Percentiles rank a stretch among this genome's conserved stretches.
Evolutionary conservation across 805 yeast genomes (phyloP).

Genomic region (Saturnispora hagleri): DNA sequence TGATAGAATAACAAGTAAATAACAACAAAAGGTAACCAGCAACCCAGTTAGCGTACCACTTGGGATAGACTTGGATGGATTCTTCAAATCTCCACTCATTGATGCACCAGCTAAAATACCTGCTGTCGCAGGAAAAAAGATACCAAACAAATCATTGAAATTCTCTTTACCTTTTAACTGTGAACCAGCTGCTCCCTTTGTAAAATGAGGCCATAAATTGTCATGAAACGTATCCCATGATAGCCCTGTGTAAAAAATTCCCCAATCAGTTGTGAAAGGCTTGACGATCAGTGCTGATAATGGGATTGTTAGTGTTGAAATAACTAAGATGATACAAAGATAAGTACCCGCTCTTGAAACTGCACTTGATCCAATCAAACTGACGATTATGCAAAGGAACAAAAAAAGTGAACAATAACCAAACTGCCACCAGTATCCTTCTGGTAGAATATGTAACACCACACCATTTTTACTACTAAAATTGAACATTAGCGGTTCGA

Average conservation of each 20-base stretch:
- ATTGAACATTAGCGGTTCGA: conserved; percentile 80
- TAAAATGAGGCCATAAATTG: conserved; percentile 72
- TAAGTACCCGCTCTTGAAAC: conserved; percentile 79
- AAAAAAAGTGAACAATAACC: conserved; percentile 63
- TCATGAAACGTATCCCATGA: conserved; percentile 54
- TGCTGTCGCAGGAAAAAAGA: conserved; percentile 96
- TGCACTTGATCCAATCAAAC: conserved; percentile 69
- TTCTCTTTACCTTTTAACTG: conserved; percentile 53
- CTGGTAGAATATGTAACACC: conserved; percentile 49
- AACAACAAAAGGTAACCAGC: conserved; percentile 64
- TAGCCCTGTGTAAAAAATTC: conserved; percentile 57
- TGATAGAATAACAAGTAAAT: conserved; percentile 70
- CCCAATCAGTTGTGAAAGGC: conserved; percentile 52
- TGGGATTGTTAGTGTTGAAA: conserved; percentile 77
- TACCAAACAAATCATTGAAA: conserved; percentile 81
- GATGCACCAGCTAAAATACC: conserved; percentile 98
- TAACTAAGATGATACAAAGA: conserved; percentile 53
- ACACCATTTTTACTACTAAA: conserved; percentile 58
- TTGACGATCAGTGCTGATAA: conserved; percentile 56
- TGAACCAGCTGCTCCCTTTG: conserved; percentile 91
- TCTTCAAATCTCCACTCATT: conserved; percentile 88
- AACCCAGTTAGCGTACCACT: conserved; percentile 88
- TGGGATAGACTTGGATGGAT: conserved; percentile 87
- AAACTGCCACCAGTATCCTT: conserved; percentile 57
- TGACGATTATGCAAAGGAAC: conserved; percentile 62